A percentile compares a stretch with the other conserved stretches of the same genome.
Conservation (phyloP, 2,329 filamentous ascomycete genomes). For the Talaromyces sp. region DNA sequence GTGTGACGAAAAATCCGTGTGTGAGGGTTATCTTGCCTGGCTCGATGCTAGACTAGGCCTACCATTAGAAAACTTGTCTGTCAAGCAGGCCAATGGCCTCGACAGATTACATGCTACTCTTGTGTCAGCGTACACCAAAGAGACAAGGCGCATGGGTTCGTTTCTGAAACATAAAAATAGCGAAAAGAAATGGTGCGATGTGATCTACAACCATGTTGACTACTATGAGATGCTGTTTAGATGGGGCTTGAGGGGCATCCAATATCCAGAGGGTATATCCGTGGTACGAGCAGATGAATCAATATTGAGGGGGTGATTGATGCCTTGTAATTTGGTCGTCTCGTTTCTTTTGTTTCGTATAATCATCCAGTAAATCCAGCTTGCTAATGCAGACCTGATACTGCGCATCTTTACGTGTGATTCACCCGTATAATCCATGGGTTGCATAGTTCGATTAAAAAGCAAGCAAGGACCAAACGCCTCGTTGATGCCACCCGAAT, state of each 20-base stretch:
- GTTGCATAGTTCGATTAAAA: background rate
- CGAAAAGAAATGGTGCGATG: conserved; percentile 9
- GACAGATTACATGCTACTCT: background rate
- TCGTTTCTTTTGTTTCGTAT: background rate
- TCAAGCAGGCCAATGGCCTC: background rate
- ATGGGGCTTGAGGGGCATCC: conserved; percentile 3
- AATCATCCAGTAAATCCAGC: background rate
- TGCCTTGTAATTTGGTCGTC: background rate
- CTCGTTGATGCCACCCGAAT: background rate
- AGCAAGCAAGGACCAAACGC: background rate
- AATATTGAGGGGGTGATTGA: background rate
- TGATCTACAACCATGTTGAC: conserved; percentile 13
- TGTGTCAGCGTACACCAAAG: background rate
- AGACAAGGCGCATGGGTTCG: conserved; percentile 1
- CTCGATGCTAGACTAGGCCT: background rate
- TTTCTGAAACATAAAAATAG: conserved; percentile 3
- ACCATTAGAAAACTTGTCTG: background rate
- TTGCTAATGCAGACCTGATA: background rate
- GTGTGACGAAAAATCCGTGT: conserved; percentile 10
- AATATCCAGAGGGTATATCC: background rate
- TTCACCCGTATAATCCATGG: background rate
- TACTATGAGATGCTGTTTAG: conserved; percentile 7
- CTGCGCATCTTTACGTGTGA: background rate
- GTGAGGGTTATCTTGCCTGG: conserved; percentile 8
- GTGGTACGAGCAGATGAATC: conserved; percentile 4